Evolutionary conservation across 495 filamentous ascomycete species (phyloP).

Genomic region (Xeromyces bisporus): DNA sequence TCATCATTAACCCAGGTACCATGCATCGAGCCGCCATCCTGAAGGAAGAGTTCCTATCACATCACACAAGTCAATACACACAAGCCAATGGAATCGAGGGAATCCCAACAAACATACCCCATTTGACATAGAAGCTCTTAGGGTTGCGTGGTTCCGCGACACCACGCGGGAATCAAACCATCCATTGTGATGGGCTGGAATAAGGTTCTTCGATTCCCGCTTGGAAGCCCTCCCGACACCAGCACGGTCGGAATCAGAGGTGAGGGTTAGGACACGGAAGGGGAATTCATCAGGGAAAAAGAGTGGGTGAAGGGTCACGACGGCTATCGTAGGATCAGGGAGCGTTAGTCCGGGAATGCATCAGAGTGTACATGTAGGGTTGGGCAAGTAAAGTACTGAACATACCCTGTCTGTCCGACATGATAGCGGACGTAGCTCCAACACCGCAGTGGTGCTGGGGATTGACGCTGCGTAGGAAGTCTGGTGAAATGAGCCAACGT

Average conservation of each 20-base stretch:
- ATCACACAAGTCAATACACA: no score
- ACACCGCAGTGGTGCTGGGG: no score
- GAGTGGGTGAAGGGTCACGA: conserved; percentile 12
- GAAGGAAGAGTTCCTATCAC: conserved; percentile 29
- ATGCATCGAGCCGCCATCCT: conserved; percentile 39
- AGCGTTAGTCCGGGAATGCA: conserved; percentile 4
- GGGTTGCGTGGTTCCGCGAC: conserved; percentile 57
- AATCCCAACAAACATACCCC: neutral
- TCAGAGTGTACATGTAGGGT: neutral
- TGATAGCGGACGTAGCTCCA: conserved; percentile 7
- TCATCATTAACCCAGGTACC: conserved; percentile 35
- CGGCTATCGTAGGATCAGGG: conserved; percentile 7
- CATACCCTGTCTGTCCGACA: conserved; percentile 16
- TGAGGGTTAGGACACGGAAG: conserved; percentile 17
- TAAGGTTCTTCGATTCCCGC: conserved; percentile 34
- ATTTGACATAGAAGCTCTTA: conserved; percentile 23
- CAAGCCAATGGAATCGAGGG: no score
- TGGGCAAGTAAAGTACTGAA: no score
- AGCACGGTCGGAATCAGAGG: conserved; percentile 7
- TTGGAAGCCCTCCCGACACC: conserved; percentile 46
- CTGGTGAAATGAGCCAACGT: no score
- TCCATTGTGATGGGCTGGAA: conserved; percentile 39
- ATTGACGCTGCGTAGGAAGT: no score
- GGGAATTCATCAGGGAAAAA: conserved; percentile 8
- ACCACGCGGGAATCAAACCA: conserved; percentile 72